phyloP scores from a whole-genome alignment of 2,329 filamentous ascomycete genomes.

The Scedosporium minutisporum region DNA sequence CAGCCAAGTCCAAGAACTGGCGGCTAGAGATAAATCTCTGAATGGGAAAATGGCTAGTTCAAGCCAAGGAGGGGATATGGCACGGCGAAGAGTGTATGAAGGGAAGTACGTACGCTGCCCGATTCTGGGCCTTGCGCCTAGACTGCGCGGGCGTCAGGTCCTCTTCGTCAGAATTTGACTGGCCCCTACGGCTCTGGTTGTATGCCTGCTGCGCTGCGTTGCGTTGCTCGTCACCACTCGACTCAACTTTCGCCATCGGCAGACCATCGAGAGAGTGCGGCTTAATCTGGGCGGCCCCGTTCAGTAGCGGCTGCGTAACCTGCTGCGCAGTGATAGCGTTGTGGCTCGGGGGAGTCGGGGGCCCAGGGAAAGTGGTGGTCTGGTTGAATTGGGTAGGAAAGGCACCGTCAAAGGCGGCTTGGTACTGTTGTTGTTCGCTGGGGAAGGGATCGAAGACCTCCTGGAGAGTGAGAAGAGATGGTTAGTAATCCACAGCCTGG shows the following conservation, averaged over 20 bases:
- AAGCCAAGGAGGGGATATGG: neutral
- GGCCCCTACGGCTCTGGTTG: slow-evolving; percentile 13
- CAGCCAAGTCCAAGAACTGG: too few species aligned
- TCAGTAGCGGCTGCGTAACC: slow-evolving; percentile 8
- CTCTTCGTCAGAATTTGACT: slow-evolving; percentile 44
- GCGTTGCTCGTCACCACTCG: slow-evolving; percentile 21
- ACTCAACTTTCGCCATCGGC: slow-evolving; percentile 25
- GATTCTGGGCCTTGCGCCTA: slow-evolving; percentile 50
- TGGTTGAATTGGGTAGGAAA: slow-evolving; percentile 12
- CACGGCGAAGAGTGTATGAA: neutral
- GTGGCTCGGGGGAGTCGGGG: slow-evolving; percentile 42
- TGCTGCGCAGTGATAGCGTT: slow-evolving; percentile 12
- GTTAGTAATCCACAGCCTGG: neutral
- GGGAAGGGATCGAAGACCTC: slow-evolving; percentile 39
- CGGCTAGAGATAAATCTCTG: too few species aligned
- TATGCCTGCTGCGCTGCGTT: neutral
- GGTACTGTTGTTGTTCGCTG: slow-evolving; percentile 39
- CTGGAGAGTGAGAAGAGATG: slow-evolving; percentile 20
- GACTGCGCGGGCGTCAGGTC: slow-evolving; percentile 47
- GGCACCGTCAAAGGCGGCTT: slow-evolving; percentile 31
- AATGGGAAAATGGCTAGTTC: neutral
- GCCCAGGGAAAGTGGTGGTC: slow-evolving; percentile 29
- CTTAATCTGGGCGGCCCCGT: slow-evolving; percentile 15
- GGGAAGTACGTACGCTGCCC: slow-evolving; percentile 42
- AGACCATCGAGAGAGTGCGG: slow-evolving; percentile 11